Evolutionary conservation across 2,329 filamentous ascomycete genomes (phyloP), one percentile per base, ranked within the genome.

Genomic region (Fusarium sp.): DNA sequence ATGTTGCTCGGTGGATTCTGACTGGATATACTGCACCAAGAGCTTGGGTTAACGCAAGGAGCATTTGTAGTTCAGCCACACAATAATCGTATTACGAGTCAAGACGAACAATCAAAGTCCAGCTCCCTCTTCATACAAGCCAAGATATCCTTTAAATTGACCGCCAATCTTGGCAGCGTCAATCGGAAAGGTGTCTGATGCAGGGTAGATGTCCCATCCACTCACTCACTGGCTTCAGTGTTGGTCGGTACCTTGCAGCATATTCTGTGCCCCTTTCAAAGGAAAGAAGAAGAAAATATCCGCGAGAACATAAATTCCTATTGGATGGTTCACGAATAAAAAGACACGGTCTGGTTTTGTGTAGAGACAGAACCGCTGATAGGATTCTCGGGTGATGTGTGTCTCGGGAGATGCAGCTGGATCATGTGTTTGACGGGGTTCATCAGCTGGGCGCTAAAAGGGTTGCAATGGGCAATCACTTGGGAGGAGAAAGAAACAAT

Each of bases 371-470:
- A n/a, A 55, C 30, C 39, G 22, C 48, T 64, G 44, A 47, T 24
- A 53, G n/a, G 59, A 39, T 36, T 67, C 16, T 33, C 26, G 15
- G n/a, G 22, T 20, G 24, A 69, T 53, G 65, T 30, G 44, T 69
- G 66, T 69, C 66, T 69, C 58, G 51, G 58, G 66, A 54, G 66
- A 45, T 42, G 45, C 65, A 58, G 39, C 35, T 38, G 64, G 44
- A 69, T 69, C 58, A 41, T 68, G 14, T 36, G 30, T 59, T 26
- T 45, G 24, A 50, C 16, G 47, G 30, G 47, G 33, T 39, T 39
- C 38, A 38, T 41, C 31, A 30, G 44, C 45, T 41, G 38, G 26
- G 36, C 39, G 41, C 36, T 42, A 38, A 64, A 22, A 26, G 8
- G 41, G 16, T 12, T 44, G 30, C 16, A 64, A 30, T 24, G 18